Percentiles rank a stretch among this genome's conserved stretches.
Evolutionary conservation across 2,329 filamentous ascomycete genomes (phyloP).

Genomic region (Curvularia verruculosa): DNA sequence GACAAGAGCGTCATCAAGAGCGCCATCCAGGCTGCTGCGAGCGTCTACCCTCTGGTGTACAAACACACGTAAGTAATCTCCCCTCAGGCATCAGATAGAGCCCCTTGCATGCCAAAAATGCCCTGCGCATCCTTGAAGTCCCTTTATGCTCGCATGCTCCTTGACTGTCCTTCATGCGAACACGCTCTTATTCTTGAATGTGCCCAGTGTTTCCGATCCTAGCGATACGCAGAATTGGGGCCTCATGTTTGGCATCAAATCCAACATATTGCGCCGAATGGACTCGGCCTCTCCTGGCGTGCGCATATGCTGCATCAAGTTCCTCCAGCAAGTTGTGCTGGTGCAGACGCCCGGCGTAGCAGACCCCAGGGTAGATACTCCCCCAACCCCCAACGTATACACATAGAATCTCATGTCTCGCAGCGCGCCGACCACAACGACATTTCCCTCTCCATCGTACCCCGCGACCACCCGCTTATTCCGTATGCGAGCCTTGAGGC

Average conservation of each 20-base stretch:
- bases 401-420: slow-evolving; percentile 32
- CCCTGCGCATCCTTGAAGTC: slow-evolving; percentile 21
- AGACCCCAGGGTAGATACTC: slow-evolving; percentile 75
- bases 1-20: slow-evolving; percentile 83
- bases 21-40: slow-evolving; percentile 85
- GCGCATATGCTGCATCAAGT: slow-evolving; percentile 95
- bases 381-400: slow-evolving; percentile 6
- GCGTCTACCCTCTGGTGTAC: slow-evolving; percentile 90
- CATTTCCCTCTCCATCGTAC: slow-evolving; percentile 84
- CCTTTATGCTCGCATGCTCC: slow-evolving; percentile 22
- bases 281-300: slow-evolving; percentile 77
- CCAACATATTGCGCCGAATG: slow-evolving; percentile 86
- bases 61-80: slow-evolving; percentile 82
- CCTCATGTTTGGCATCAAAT: slow-evolving; percentile 85
- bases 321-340: slow-evolving; percentile 89
- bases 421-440: slow-evolving; percentile 78
- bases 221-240: slow-evolving; percentile 85
- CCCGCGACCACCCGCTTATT: slow-evolving; percentile 80
- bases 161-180: slow-evolving; percentile 28
- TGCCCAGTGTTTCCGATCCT: slow-evolving; percentile 79
- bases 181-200: slow-evolving; percentile 43
- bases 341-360: slow-evolving; percentile 87
- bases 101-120: slow-evolving; percentile 21
- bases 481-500: slow-evolving; percentile 84
- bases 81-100: slow-evolving; percentile 32